phyloP scores from a whole-genome alignment of 1,139 yeast genomes.

The Yamadazyma songkhlaensis region DNA sequence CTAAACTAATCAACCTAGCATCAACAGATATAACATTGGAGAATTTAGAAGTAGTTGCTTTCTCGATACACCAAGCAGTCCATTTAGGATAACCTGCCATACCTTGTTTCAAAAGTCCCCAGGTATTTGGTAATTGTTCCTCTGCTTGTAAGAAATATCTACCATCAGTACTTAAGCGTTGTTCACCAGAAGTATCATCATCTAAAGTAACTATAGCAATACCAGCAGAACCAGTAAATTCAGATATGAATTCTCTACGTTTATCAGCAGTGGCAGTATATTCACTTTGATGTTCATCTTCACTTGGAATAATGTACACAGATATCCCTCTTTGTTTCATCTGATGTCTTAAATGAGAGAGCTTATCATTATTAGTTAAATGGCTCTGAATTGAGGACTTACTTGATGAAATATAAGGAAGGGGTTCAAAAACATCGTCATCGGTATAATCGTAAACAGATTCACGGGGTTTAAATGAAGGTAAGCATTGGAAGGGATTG shows the following conservation, averaged over 20 bases:
- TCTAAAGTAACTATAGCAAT: slow-evolving; percentile 47
- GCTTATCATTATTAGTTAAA: slow-evolving; percentile 20
- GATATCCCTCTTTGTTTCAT: slow-evolving; percentile 44
- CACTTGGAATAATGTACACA: slow-evolving; percentile 57
- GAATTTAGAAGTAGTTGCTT: slow-evolving; percentile 30
- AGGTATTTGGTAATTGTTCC: slow-evolving; percentile 34
- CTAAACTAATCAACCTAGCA: slow-evolving; percentile 33
- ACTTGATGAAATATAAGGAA: slow-evolving; percentile 21
- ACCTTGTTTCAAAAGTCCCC: slow-evolving; percentile 43
- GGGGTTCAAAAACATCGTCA: slow-evolving; percentile 24
- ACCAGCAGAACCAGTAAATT: slow-evolving; percentile 60
- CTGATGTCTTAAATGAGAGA: slow-evolving; percentile 30
- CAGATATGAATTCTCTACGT: slow-evolving; percentile 48
- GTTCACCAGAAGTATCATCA: slow-evolving; percentile 34
- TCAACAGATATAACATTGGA: slow-evolving; percentile 40
- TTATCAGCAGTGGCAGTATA: slow-evolving; percentile 51
- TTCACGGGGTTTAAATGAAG: slow-evolving; percentile 11
- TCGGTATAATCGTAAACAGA: slow-evolving; percentile 14
- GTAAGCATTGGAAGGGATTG: slow-evolving; percentile 25
- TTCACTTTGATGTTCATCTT: slow-evolving; percentile 59
- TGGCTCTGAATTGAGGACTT: slow-evolving; percentile 6
- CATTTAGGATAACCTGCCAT: slow-evolving; percentile 33
- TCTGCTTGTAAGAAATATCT: slow-evolving; percentile 52
- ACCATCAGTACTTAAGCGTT: slow-evolving; percentile 56
- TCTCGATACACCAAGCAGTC: slow-evolving; percentile 35